Evolutionary conservation across 495 filamentous ascomycete species (phyloP).

Genomic region (Penicillium coffeae): DNA sequence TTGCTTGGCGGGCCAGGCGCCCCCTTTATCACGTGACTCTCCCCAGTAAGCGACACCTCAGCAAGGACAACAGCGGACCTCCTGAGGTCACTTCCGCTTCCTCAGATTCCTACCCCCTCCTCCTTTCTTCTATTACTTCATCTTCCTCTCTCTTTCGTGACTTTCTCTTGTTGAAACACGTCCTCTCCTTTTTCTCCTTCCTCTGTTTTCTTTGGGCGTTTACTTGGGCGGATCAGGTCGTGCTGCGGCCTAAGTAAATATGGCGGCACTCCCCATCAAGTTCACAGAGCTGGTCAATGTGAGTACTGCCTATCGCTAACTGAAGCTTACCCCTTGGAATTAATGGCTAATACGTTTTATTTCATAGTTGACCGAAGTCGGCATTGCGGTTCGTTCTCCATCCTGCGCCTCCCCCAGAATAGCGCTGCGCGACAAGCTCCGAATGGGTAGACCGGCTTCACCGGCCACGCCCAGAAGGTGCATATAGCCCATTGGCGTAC

Average conservation of each 20-base stretch:
- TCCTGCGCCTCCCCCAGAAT: conserved; percentile 9
- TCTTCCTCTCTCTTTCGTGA: conserved; percentile 9
- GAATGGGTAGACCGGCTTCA: conserved; percentile 16
- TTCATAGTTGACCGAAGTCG: conserved; percentile 66
- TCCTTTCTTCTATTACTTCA: conserved; percentile 13
- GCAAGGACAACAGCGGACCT: conserved; percentile 40
- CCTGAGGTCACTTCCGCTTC: conserved; percentile 44
- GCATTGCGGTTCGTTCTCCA: conserved; percentile 67
- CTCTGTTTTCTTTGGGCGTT: conserved; percentile 40
- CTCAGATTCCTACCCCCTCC: conserved; percentile 21
- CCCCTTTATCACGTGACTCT: conserved; percentile 32
- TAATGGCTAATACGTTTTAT: conserved; percentile 20
- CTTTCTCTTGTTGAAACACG: conserved; percentile 16
- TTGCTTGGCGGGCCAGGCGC: not conserved
- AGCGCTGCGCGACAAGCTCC: conserved; percentile 17
- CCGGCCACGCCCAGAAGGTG: conserved; percentile 12
- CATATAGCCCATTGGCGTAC: conserved; percentile 9
- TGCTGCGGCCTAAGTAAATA: conserved; percentile 51
- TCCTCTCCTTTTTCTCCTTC: conserved; percentile 21
- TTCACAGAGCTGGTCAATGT: conserved; percentile 93
- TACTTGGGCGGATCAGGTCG: conserved; percentile 48
- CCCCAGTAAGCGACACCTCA: conserved; percentile 47
- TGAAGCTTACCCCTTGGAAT: not conserved
- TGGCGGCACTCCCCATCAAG: conserved; percentile 84
- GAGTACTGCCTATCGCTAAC: conserved; percentile 22